phyloP scores from a whole-genome alignment of 2,329 filamentous ascomycete genomes.

The Verticillium tricorpus region DNA sequence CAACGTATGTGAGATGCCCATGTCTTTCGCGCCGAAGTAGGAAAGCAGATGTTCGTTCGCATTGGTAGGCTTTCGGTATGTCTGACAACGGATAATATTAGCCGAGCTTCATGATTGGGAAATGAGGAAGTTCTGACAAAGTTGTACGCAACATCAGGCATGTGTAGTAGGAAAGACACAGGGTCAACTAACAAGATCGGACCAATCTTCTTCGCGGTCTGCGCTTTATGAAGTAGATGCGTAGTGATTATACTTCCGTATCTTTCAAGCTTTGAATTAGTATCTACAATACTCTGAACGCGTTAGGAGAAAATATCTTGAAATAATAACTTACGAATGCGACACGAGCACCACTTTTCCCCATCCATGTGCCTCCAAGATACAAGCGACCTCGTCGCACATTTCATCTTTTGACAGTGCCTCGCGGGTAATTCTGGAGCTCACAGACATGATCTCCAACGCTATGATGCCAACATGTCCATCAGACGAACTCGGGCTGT shows the following conservation, averaged over 20 bases:
- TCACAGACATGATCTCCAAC: conserved; percentile 62
- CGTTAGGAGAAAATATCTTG: background rate
- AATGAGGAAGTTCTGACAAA: conserved; percentile 34
- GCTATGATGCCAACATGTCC: conserved; percentile 58
- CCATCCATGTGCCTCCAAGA: conserved; percentile 55
- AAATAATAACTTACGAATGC: conserved; percentile 35
- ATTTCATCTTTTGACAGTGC: conserved; percentile 50
- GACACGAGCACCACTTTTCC: conserved; percentile 54
- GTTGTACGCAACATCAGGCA: conserved; percentile 68
- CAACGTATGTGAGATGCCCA: conserved; percentile 60
- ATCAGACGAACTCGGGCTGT: conserved; percentile 22
- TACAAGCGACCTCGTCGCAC: conserved; percentile 47
- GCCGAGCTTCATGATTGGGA: background rate
- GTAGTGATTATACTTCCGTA: conserved; percentile 62
- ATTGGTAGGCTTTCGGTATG: conserved; percentile 40
- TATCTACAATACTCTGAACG: background rate
- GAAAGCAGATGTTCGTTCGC: conserved; percentile 69
- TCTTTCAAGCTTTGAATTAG: background rate
- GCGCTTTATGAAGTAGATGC: conserved; percentile 50
- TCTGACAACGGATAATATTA: conserved; percentile 18
- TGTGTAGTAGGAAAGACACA: conserved; percentile 62
- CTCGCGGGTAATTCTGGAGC: conserved; percentile 53
- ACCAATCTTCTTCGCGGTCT: conserved; percentile 44
- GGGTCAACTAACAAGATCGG: conserved; percentile 52
- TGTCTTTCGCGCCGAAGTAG: conserved; percentile 66